A percentile compares a stretch with the other conserved stretches of the same genome.
Conservation (phyloP, 2,329 filamentous ascomycete species). For the Lasiodiplodia sp. region DNA sequence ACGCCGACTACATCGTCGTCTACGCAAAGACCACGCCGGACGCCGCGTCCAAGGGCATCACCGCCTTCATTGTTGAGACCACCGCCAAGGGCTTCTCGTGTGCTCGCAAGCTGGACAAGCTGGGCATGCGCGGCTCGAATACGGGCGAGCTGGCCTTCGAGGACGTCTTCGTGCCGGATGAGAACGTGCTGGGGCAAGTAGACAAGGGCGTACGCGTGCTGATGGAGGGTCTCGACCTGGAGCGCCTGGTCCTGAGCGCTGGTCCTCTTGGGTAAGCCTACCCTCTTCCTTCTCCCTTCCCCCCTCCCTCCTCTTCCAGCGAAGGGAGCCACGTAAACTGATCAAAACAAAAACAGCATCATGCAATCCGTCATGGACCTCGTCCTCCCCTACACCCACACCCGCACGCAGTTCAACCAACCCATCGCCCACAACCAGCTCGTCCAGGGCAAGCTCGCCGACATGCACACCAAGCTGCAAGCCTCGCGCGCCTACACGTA, state of each 20-base stretch:
- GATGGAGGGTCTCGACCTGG: constrained; percentile 95
- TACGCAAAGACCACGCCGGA: constrained; percentile 93
- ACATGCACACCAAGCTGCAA: constrained; percentile 96
- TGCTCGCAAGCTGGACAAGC: constrained; percentile 91
- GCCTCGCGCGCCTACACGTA: constrained; percentile 89
- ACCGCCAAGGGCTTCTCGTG: constrained; percentile 80
- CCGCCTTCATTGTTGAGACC: constrained; percentile 87
- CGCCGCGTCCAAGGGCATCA: constrained; percentile 86
- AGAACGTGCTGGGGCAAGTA: constrained; percentile 80
- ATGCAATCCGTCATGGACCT: constrained; percentile 94
- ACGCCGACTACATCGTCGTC: constrained; percentile 92
- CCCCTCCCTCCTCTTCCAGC: not conserved
- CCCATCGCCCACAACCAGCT: constrained; percentile 94
- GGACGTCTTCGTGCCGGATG: constrained; percentile 83
- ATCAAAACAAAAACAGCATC: constrained; percentile 55
- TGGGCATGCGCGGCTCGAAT: constrained; percentile 97
- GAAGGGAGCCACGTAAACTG: too few relatives aligned
- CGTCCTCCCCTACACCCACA: constrained; percentile 86
- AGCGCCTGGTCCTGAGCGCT: constrained; percentile 88
- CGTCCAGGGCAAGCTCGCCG: constrained; percentile 89
- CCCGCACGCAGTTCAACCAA: constrained; percentile 83
- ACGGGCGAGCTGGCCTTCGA: constrained; percentile 95
- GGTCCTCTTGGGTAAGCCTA: constrained; percentile 75
- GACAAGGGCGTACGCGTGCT: constrained; percentile 87
- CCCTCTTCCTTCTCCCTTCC: not conserved